Conservation (phyloP, 345 rosid species). For the Syzygium grande region DNA sequence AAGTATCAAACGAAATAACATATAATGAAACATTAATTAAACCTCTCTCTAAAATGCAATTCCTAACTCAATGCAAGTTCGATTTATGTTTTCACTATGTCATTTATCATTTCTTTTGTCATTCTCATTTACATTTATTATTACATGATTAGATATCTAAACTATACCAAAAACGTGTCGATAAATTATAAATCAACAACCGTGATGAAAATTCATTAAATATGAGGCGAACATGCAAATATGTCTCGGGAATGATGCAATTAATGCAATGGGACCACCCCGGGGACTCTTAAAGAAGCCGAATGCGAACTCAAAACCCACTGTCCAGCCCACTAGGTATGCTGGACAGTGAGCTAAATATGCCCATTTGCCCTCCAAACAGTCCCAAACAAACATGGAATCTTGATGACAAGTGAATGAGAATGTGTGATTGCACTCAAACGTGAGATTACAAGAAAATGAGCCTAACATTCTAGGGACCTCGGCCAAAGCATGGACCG, state of each 20-base stretch:
- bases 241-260: neutral
- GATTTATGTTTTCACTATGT: too few relatives aligned
- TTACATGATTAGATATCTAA: neutral
- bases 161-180: neutral
- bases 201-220: neutral
- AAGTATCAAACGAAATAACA: too few relatives aligned
- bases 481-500: neutral
- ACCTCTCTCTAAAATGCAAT: too few relatives aligned
- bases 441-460: neutral
- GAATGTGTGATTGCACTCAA: neutral
- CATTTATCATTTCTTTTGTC: too few relatives aligned
- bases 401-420: neutral
- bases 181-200: neutral
- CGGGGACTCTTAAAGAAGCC: too few relatives aligned
- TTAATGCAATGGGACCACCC: neutral
- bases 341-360: neutral
- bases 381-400: neutral
- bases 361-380: neutral
- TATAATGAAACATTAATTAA: too few relatives aligned
- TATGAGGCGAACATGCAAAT: neutral
- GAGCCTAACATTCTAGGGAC: neutral
- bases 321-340: neutral
- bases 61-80: too few relatives aligned
- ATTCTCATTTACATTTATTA: too few relatives aligned
- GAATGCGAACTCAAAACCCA: too few relatives aligned